A percentile compares a stretch with the other conserved stretches of the same genome.
These are phyloP conservation scores for Nannochloropsis salina DNA, from an alignment of 108 stramenopile genomes.

Conservation along the genomic window DNA sequence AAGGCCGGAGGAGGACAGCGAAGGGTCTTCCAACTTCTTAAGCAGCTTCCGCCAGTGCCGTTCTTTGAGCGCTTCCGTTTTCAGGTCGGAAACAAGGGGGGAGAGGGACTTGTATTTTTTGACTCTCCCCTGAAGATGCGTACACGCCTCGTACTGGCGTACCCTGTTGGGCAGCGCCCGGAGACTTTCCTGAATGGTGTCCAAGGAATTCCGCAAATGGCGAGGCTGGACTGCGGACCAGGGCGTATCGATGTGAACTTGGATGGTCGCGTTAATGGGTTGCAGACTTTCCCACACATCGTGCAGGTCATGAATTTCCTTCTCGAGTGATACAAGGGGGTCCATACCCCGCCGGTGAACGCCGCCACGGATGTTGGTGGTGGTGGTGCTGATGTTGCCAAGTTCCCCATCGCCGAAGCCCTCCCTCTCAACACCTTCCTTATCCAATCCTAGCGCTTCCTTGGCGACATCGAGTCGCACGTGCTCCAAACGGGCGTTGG, in stretches of 20 bases:
- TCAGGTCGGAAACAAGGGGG: constrained; percentile 72
- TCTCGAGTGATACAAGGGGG: constrained; percentile 59
- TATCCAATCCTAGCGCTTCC: background rate
- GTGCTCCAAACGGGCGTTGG: background rate
- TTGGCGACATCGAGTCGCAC: background rate
- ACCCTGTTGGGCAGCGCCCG: constrained; percentile 82
- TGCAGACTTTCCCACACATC: constrained; percentile 83
- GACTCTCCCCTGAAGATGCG: constrained; percentile 64
- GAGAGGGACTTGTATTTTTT: constrained; percentile 65
- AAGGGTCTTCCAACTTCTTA: constrained; percentile 63
- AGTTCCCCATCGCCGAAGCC: too few species aligned
- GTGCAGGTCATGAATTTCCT: constrained; percentile 71
- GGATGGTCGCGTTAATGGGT: constrained; percentile 60
- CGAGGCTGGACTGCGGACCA: constrained; percentile 78
- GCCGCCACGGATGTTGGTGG: background rate
- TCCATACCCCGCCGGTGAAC: constrained; percentile 30
- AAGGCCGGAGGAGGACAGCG: background rate
- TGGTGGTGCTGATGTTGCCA: too few species aligned
- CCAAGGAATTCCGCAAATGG: constrained; percentile 73
- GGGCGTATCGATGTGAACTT: constrained; percentile 69
- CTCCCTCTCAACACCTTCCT: background rate
- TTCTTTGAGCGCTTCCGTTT: constrained; percentile 90
- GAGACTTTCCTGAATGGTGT: constrained; percentile 74
- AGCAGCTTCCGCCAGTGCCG: constrained; percentile 88
- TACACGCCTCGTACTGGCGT: constrained; percentile 91